phyloP scores from a whole-genome alignment of 495 filamentous ascomycete species.

The Achaetomiella virescens region DNA sequence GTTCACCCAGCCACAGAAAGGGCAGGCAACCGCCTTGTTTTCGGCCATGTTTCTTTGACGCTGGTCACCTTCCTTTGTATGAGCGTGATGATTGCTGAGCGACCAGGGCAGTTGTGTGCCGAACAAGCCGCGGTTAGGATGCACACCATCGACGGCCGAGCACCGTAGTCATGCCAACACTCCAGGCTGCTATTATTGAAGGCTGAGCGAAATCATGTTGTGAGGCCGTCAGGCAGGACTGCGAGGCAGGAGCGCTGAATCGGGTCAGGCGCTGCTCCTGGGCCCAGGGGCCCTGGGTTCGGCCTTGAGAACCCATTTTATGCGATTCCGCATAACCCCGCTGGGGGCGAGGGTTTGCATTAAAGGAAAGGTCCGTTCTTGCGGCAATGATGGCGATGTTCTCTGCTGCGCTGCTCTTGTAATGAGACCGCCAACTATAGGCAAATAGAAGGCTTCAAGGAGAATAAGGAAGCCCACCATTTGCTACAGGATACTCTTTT shows the following conservation, averaged over 20 bases:
- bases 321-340: neutral
- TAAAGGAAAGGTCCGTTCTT: neutral
- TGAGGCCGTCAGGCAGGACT: neutral
- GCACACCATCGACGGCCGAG: neutral
- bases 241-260: neutral
- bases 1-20: conserved; percentile 28
- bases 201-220: neutral
- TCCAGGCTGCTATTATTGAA: neutral
- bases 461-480: too few relatives aligned
- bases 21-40: conserved; percentile 18
- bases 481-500: too few relatives aligned
- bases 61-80: conserved; percentile 1
- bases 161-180: neutral
- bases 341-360: conserved; percentile 2
- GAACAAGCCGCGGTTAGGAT: neutral
- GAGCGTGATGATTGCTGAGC: neutral
- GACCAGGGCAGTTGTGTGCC: neutral
- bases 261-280: neutral
- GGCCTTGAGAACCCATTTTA: too few relatives aligned
- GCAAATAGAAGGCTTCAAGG: too few relatives aligned
- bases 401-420: neutral
- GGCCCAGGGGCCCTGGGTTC: too few relatives aligned
- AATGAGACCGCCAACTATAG: too few relatives aligned
- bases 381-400: neutral
- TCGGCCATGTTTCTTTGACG: conserved; percentile 8